These are phyloP conservation scores for Crithidia fasciculata DNA, from an alignment of 208 protist species.

Conservation along the genomic window DNA sequence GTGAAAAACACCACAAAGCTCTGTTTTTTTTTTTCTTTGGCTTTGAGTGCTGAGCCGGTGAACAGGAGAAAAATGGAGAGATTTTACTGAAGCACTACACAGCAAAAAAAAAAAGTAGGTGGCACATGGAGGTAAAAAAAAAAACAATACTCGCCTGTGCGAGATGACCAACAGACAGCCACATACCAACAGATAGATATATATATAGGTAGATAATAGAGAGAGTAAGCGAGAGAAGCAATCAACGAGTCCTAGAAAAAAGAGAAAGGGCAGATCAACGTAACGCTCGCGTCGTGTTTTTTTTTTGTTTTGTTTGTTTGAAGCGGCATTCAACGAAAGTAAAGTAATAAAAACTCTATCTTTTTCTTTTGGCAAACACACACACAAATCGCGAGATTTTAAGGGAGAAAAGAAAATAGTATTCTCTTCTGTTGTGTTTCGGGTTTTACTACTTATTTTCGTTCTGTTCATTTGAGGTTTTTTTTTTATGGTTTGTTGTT, in stretches of 20 bases:
- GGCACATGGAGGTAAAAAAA: not conserved
- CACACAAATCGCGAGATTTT: not conserved
- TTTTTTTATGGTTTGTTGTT: not conserved
- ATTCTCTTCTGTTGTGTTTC: not conserved
- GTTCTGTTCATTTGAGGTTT: not conserved
- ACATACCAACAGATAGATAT: slow-evolving; percentile 11
- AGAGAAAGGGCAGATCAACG: slow-evolving; percentile 14
- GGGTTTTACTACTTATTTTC: not conserved
- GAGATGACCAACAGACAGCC: slow-evolving; percentile 1
- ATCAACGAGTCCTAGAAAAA: not conserved
- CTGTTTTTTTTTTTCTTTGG: not conserved
- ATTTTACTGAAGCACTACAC: not conserved
- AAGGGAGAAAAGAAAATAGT: not conserved
- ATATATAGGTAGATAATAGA: not conserved
- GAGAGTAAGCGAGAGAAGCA: not conserved
- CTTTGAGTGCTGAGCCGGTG: not conserved
- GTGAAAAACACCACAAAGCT: not conserved
- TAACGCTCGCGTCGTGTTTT: not conserved
- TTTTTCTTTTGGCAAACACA: too few relatives aligned
- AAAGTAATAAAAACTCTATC: too few relatives aligned
- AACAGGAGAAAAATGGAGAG: not conserved
- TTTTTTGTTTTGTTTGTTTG: not conserved
- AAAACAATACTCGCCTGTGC: not conserved
- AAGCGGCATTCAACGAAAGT: too few relatives aligned
- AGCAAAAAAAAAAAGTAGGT: not conserved